Conservation (phyloP, 2,329 filamentous ascomycete species). For the Colletotrichum musicola region DNA sequence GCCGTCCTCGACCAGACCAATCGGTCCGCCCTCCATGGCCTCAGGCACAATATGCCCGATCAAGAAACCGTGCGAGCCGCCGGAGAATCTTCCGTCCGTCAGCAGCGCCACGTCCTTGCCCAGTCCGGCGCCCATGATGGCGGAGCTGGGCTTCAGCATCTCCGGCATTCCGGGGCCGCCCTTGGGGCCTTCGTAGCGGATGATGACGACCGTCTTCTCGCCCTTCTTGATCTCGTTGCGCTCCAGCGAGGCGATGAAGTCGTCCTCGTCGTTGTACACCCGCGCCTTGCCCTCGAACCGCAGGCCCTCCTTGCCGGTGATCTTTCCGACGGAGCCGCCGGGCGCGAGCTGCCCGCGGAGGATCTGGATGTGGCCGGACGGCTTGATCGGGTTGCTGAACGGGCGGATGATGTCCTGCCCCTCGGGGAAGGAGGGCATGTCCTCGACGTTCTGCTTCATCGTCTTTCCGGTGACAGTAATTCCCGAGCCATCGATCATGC, state of each 20-base stretch:
- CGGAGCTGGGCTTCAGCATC: conserved; percentile 91
- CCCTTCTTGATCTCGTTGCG: conserved; percentile 83
- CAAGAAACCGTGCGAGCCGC: conserved; percentile 87
- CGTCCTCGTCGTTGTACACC: conserved; percentile 86
- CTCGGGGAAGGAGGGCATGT: conserved; percentile 78
- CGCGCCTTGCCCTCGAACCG: conserved; percentile 83
- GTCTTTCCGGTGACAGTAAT: conserved; percentile 92
- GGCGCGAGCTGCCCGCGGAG: conserved; percentile 87
- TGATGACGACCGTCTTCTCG: conserved; percentile 90
- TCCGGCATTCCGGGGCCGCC: conserved; percentile 96
- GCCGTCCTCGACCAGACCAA: conserved; percentile 84
- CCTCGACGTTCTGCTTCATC: conserved; percentile 84
- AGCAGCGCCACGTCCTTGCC: conserved; percentile 81
- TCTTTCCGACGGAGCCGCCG: conserved; percentile 90
- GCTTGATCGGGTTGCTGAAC: conserved; percentile 86
- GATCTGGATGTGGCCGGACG: conserved; percentile 90
- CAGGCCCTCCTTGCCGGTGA: conserved; percentile 93
- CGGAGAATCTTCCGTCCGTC: conserved; percentile 82
- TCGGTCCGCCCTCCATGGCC: conserved; percentile 86
- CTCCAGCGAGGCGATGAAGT: conserved; percentile 83
- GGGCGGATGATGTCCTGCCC: conserved; percentile 87
- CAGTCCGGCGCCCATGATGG: conserved; percentile 91
- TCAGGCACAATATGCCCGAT: conserved; percentile 92
- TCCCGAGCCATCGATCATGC: conserved; percentile 82
- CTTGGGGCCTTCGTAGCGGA: conserved; percentile 94